Base-by-base conservation (phyloP, 1,284 basidiomycete genomes). In the Boletellus sp. region DNA sequence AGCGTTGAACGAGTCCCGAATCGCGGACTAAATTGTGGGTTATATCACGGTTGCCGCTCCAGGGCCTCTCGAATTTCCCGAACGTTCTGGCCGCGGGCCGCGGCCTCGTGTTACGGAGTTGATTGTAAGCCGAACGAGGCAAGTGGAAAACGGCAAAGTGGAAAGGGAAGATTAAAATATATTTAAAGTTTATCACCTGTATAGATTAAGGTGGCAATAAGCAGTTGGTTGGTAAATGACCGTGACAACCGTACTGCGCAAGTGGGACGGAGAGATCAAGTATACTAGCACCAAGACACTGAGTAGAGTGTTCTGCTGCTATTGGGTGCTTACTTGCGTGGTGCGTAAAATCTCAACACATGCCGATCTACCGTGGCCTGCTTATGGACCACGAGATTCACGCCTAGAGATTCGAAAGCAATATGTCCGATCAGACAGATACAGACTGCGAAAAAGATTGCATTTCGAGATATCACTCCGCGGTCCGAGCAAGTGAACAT, bases 21-120 rank as follows among this genome's bases (percentile, higher is more conserved):
- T 42, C 20, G 33, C 20, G 19, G 27, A 46, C 20, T 23, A 30
- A n/a, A 33, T 41, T 23, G 13, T 16, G 25, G 36, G 34, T 27
- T 35, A 14, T 36, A 25, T 17, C 29, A 41, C 36, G 27, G 26
- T 42, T 14, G 13, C 32, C 33, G 29, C 34, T 40, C 40, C 23
- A 25, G 17, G 22, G 37, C 11, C 16, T 35, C 26, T 36, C 16
- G 40, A 41, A 36, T 48, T 29, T 35, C 11, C 30, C 27, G 30
- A n/a, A 25, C 30, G 6, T 14, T 14, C 43, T 36, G 37, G 20
- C 55, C 45, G 46, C 17, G 46, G 49, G 0, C 48, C 58, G 55
- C 56, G 56, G 60, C 58, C 55, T 60, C 55, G 50, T 53, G 57
- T 17, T 45, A 43, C 26, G 46, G 36, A 45, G 47, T 25, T 21